phyloP scores from a whole-genome alignment of 768 basidiomycete genomes.

The Lactifluus pinguis region DNA sequence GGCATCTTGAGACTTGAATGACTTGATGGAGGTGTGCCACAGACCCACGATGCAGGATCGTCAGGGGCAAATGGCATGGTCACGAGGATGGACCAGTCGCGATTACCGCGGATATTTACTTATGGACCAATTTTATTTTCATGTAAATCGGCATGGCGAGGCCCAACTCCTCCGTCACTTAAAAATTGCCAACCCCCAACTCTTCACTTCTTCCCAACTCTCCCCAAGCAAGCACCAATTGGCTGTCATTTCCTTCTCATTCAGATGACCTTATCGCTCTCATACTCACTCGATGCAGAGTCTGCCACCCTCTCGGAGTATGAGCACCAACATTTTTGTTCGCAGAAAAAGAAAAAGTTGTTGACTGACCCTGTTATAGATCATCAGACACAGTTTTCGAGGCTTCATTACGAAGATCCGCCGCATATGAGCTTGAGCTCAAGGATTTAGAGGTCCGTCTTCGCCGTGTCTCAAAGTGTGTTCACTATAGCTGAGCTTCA shows the following conservation, averaged over 20 bases:
- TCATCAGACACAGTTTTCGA: background rate
- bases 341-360: background rate
- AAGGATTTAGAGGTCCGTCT: conserved; percentile 20
- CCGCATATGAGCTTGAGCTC: conserved; percentile 13
- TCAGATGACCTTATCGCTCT: background rate
- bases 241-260: background rate
- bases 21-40: no score
- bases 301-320: background rate
- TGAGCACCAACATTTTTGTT: background rate
- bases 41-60: no score
- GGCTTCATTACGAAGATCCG: background rate
- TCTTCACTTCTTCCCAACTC: no score
- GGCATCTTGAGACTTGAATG: no score
- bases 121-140: no score
- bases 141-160: no score
- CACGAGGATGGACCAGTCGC: no score
- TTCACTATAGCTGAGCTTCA: background rate
- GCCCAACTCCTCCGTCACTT: no score
- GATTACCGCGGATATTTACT: no score
- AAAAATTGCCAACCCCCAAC: no score
- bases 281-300: background rate
- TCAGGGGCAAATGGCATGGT: no score
- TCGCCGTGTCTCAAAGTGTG: no score
- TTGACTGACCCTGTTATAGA: background rate
- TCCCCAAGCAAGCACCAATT: background rate